Percentiles rank a stretch among this genome's conserved stretches.
Conservation (phyloP, 768 basidiomycete species). For the Leucogyrophana mollusca region DNA sequence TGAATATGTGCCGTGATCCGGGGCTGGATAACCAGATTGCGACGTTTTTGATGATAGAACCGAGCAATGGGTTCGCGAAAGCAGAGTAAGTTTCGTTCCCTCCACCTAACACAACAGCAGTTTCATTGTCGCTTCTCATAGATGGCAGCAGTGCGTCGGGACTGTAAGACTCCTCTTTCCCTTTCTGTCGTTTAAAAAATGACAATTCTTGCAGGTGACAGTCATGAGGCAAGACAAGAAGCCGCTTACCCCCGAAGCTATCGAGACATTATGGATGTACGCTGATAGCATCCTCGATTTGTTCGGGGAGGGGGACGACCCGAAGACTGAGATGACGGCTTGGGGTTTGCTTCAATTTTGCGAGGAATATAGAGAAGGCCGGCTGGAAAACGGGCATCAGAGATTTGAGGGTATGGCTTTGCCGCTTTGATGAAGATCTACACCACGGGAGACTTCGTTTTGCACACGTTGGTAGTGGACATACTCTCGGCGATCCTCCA, state of each 20-base stretch:
- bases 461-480: too few relatives aligned
- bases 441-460: too few relatives aligned
- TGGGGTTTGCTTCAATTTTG: too few relatives aligned
- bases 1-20: conserved; percentile 16
- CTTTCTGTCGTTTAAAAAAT: too few relatives aligned
- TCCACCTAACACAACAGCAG: neutral
- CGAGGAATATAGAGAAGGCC: too few relatives aligned
- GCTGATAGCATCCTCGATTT: conserved; percentile 29
- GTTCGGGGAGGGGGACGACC: conserved; percentile 23
- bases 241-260: conserved; percentile 20
- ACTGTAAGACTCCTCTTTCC: conserved; percentile 15
- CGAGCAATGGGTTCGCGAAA: conserved; percentile 23
- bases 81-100: conserved; percentile 12
- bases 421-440: too few relatives aligned
- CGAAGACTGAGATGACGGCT: too few relatives aligned
- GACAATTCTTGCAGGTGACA: conserved; percentile 15
- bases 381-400: too few relatives aligned
- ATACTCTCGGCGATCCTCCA: too few relatives aligned
- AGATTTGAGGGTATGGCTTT: too few relatives aligned
- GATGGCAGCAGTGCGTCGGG: conserved; percentile 27
- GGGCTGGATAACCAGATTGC: conserved; percentile 30
- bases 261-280: conserved; percentile 31
- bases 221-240: conserved; percentile 24
- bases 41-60: conserved; percentile 27
- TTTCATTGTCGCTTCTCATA: neutral